These are phyloP conservation scores for Metschnikowia picachoensis DNA, from an alignment of 805 yeast genomes.

Conservation along the genomic window DNA sequence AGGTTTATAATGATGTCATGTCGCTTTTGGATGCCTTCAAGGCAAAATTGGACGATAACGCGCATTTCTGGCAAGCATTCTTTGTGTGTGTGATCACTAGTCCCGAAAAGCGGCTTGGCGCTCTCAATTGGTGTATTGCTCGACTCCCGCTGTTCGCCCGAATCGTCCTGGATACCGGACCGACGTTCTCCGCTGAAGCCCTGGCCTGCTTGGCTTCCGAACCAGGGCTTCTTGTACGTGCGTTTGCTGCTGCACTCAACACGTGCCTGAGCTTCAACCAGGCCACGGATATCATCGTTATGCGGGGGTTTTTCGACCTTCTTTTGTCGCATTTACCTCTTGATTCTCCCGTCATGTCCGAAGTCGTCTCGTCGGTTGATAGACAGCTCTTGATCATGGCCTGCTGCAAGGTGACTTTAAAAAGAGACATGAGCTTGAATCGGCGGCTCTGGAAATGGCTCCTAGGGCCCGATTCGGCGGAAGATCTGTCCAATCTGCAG, in stretches of 20 bases:
- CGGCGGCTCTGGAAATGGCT: slow-evolving; percentile 93
- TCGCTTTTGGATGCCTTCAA: slow-evolving; percentile 59
- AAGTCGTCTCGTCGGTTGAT: slow-evolving; percentile 48
- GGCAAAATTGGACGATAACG: slow-evolving; percentile 54
- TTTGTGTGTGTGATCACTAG: slow-evolving; percentile 73
- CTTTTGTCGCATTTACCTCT: slow-evolving; percentile 65
- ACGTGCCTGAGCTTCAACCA: slow-evolving; percentile 30
- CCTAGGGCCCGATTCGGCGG: slow-evolving; percentile 62
- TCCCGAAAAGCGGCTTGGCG: slow-evolving; percentile 80
- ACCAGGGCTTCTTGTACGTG: slow-evolving; percentile 72
- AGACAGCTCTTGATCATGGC: slow-evolving; percentile 54
- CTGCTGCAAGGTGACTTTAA: slow-evolving; percentile 65
- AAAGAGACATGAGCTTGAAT: slow-evolving; percentile 90
- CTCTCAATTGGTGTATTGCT: slow-evolving; percentile 67
- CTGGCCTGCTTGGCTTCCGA: slow-evolving; percentile 66
- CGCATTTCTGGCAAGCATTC: slow-evolving; percentile 83
- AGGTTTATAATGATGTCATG: slow-evolving; percentile 62
- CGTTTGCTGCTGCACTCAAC: slow-evolving; percentile 64
- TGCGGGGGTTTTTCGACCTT: slow-evolving; percentile 85
- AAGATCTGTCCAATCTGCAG: slow-evolving; percentile 2
- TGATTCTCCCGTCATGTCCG: slow-evolving; percentile 52
- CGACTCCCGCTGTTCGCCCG: slow-evolving; percentile 59
- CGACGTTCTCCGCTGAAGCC: slow-evolving; percentile 27
- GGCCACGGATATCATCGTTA: slow-evolving; percentile 58
- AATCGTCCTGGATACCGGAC: slow-evolving; percentile 19